These are phyloP conservation scores for Claviceps pusilla DNA, from an alignment of 2,329 filamentous ascomycete species.

Conservation along the genomic window DNA sequence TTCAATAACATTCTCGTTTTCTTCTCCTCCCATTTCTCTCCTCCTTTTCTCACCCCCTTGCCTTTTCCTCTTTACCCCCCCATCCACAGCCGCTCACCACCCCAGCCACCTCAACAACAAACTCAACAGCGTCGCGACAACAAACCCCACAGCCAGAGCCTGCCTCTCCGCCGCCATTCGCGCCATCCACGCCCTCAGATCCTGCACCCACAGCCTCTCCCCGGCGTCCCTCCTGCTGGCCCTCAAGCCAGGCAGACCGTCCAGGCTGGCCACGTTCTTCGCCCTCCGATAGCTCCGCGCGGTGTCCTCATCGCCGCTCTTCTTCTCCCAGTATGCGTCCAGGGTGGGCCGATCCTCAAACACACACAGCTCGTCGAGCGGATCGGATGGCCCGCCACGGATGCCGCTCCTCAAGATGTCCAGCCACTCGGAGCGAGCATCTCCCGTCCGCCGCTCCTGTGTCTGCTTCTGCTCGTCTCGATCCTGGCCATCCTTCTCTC, in stretches of 20 bases:
- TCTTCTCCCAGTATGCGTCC: slow-evolving; percentile 31
- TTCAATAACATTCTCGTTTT: too few species aligned
- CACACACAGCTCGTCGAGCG: slow-evolving; percentile 21
- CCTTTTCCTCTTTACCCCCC: background rate
- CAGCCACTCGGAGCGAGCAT: background rate
- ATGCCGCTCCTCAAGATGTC: background rate
- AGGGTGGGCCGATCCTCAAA: slow-evolving; percentile 43
- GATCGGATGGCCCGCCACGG: background rate
- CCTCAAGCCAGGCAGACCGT: slow-evolving; percentile 42
- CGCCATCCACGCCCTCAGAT: slow-evolving; percentile 16
- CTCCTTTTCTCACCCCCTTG: background rate
- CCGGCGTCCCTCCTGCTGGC: slow-evolving; percentile 35
- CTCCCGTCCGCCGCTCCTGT: slow-evolving; percentile 4
- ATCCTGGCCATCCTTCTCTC: background rate
- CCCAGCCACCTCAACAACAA: background rate
- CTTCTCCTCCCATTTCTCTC: background rate
- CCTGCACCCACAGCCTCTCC: slow-evolving; percentile 30
- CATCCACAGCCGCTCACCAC: background rate
- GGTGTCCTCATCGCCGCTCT: slow-evolving; percentile 32
- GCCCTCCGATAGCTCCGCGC: slow-evolving; percentile 40
- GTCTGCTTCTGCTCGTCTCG: background rate
- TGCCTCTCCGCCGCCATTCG: slow-evolving; percentile 17
- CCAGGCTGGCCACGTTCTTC: slow-evolving; percentile 41
- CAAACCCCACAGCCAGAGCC: slow-evolving; percentile 14
- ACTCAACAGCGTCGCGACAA: background rate